Evolutionary conservation across 805 yeast species (phyloP).

Genomic region (Candida pseudofarinosa): DNA sequence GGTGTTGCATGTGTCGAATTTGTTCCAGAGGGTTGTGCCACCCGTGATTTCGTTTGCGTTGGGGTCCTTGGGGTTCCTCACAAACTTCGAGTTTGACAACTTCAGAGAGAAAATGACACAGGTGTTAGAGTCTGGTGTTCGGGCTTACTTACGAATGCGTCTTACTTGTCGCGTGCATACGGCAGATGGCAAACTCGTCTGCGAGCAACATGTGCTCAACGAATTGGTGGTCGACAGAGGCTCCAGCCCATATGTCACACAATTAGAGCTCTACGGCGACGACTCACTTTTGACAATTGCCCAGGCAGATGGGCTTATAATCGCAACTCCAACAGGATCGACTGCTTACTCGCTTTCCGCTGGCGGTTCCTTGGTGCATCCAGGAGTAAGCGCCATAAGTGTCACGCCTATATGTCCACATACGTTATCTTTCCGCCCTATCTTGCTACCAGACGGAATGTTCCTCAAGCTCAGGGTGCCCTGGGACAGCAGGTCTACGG

Average conservation of each 20-base stretch:
- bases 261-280: slow-evolving; percentile 86
- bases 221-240: slow-evolving; percentile 92
- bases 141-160: slow-evolving; percentile 78
- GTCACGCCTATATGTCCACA: slow-evolving; percentile 97
- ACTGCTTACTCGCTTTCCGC: slow-evolving; percentile 95
- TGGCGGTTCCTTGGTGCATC: slow-evolving; percentile 93
- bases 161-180: slow-evolving; percentile 70
- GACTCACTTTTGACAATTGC: slow-evolving; percentile 80
- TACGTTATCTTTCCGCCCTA: slow-evolving; percentile 88
- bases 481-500: slow-evolving; percentile 71
- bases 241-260: slow-evolving; percentile 87
- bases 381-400: slow-evolving; percentile 86
- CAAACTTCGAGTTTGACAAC: slow-evolving; percentile 77
- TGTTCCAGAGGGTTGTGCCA: slow-evolving; percentile 44
- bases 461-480: slow-evolving; percentile 79
- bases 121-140: slow-evolving; percentile 67
- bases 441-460: slow-evolving; percentile 92
- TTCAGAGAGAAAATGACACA: slow-evolving; percentile 55
- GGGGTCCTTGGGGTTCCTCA: slow-evolving; percentile 46
- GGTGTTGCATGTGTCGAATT: slow-evolving; percentile 38
- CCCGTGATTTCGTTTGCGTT: slow-evolving; percentile 43
- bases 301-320: slow-evolving; percentile 89
- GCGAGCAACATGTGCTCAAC: slow-evolving; percentile 77
- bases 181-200: slow-evolving; percentile 48
- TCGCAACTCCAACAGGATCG: slow-evolving; percentile 94